phyloP scores from a whole-genome alignment of 176 grass and related monocot species.

The Canna indica region DNA sequence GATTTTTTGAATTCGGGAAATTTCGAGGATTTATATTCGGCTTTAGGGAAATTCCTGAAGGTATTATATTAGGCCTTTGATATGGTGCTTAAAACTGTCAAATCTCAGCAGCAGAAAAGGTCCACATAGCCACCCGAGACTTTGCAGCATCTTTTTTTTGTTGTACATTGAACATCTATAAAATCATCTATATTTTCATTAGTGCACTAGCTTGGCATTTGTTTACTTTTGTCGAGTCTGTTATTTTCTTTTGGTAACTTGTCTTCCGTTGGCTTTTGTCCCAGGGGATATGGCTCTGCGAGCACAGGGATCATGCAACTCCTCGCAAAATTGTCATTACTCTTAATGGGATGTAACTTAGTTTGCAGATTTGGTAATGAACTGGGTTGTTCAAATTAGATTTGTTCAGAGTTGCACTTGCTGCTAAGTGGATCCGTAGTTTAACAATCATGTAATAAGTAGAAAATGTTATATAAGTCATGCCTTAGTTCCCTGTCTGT shows the following conservation, averaged over 20 bases:
- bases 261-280: conserved; percentile 8
- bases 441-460: neutral
- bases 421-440: neutral
- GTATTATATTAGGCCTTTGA: too few species aligned
- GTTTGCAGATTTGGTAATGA: neutral
- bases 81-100: too few species aligned
- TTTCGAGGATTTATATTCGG: too few species aligned
- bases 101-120: too few species aligned
- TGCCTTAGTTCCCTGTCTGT: neutral
- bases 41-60: too few species aligned
- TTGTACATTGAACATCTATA: too few species aligned
- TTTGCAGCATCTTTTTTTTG: too few species aligned
- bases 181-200: too few species aligned
- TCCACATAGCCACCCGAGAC: too few species aligned
- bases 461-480: neutral
- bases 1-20: too few species aligned
- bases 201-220: neutral
- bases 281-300: conserved; percentile 94
- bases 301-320: conserved; percentile 73
- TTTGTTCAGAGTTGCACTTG: neutral
- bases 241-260: conserved; percentile 17
- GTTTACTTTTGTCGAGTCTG: neutral
- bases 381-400: neutral
- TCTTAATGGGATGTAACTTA: conserved; percentile 51
- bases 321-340: conserved; percentile 78